Base-by-base conservation (phyloP, 176 grass and related monocot genomes). In the Oryza nivara region DNA sequence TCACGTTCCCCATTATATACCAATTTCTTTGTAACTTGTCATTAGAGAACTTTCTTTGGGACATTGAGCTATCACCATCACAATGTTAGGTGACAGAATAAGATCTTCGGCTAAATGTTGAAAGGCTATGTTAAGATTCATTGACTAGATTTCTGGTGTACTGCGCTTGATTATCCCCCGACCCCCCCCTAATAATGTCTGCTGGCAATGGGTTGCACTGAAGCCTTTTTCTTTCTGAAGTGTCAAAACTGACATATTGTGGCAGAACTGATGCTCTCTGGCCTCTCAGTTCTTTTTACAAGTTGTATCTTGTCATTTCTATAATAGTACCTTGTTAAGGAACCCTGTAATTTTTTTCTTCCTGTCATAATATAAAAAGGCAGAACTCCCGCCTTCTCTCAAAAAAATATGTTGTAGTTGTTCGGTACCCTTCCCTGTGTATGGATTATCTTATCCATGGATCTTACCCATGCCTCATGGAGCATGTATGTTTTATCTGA, bases 31-130 rank as follows among this genome's bases (percentile, higher is more conserved):
- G 3, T 45, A 38, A 4, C 11, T 7, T 75, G 25, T 36, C 4
- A 0, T 77, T 28, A 25, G 2, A 10, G 11, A 35, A 6, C 15
- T 35, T 74, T 9, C 6, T 35, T 83, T 74, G 5, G 23, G 44
- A 3, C 41, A 65, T 11, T 35, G 32, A 15, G 25, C 9, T 73
- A 73, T 45, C 34, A 13, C 3, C 35, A 36, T 74, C 16, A 35
- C 10, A 70, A 83, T 76, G 66, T 75, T 67, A 25, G 70, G 60
- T 40, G 51, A 75, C 71, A 38, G 5, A 28, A 23, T 65, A 67
- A 16, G 20, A 70, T 36, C 56, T 17, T 83, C 41, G 45, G 12
- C 8, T 32, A 0, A 10, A 30, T 40, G 1, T 40, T 40, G 38
- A 40, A 40, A 40, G 7, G 47, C 0, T 13, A 46, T 16, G 45